Percentiles rank a stretch among this genome's conserved stretches.
phyloP scores from a whole-genome alignment of 345 rosid species.

The Hibiscus tridactylites region DNA sequence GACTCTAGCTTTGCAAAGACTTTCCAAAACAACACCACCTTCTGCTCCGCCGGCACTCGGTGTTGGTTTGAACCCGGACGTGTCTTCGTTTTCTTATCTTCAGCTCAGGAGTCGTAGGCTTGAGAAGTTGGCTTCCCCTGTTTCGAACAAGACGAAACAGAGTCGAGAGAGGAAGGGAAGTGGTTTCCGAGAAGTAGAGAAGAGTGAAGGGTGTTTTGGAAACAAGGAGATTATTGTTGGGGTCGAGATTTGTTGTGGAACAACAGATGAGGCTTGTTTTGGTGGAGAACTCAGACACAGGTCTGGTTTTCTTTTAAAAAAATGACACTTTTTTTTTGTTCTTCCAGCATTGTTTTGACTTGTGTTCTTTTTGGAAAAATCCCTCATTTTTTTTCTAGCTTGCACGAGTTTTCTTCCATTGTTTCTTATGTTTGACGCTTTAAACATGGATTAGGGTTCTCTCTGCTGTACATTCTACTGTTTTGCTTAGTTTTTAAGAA shows the following conservation, averaged over 20 bases:
- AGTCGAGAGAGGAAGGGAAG: not conserved
- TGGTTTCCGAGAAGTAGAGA: not conserved
- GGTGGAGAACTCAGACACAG: constrained; percentile 5
- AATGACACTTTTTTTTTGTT: not conserved
- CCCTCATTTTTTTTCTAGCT: not conserved
- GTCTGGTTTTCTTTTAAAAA: not conserved
- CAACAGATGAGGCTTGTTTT: not conserved
- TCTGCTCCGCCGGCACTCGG: not conserved
- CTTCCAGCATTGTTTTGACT: not conserved
- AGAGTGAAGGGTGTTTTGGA: not conserved
- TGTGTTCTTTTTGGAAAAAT: not conserved
- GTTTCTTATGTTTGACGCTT: not conserved
- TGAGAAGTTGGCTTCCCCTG: constrained; percentile 1
- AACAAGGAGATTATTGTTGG: not conserved
- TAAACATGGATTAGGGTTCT: not conserved
- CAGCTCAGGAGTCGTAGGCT: constrained; percentile 11
- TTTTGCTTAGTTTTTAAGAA: not conserved
- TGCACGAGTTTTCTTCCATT: not conserved
- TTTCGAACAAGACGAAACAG: not conserved
- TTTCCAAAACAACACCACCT: not conserved
- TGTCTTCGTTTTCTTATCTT: constrained; percentile 7
- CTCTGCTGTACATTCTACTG: not conserved
- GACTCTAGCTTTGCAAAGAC: constrained; percentile 32
- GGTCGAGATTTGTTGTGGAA: not conserved
- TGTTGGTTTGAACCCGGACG: not conserved